Base-by-base conservation (phyloP, 495 filamentous ascomycete species). In the Trichoderma virens region DNA sequence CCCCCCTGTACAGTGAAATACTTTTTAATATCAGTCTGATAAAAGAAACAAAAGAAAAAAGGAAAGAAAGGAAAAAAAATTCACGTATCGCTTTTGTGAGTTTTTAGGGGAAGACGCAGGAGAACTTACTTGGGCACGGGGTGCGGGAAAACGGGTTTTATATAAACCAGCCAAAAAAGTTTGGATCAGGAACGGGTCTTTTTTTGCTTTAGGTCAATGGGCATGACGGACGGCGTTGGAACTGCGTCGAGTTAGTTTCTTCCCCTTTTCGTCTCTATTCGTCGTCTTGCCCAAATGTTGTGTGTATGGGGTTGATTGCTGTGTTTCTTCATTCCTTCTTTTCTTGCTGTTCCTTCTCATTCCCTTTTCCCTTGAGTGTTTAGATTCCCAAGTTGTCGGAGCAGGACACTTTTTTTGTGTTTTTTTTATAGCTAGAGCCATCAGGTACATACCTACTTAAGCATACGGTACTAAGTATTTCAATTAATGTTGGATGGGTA, bases 1-100 rank as follows among this genome's bases (percentile, higher is more conserved):
- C 62, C 77, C 78, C 35, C 74, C 71, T 62, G 59, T 35, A 61
- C 20, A 8, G 18, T 61, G 35, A 61, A 61, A 1, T 23, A 0
- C 23, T 14, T 30, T 30, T 18, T 60, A 13, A 35, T 35, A 35
- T 13, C 34, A 35, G 13, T 3, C 18, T 20, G n/a, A 8, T 47
- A 20, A 41, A 41, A 16, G 38, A 41, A 41, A 9, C 38, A 41
- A n/a, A n/a, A n/a, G n/a, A n/a, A n/a, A n/a, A n/a, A n/a, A n/a
- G n/a, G n/a, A n/a, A n/a, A n/a, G n/a, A n/a, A n/a, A n/a, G n/a
- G n/a, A n/a, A n/a, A n/a, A n/a, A n/a, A n/a, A n/a, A n/a, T n/a
- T n/a, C n/a, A n/a, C n/a, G n/a, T n/a, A n/a, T n/a, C n/a, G n/a
- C n/a, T n/a, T n/a, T n/a, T n/a, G n/a, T n/a, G n/a, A n/a, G n/a